Evolutionary conservation across 768 basidiomycete species (phyloP).

Genomic region (Rhodotorula toruloides): DNA sequence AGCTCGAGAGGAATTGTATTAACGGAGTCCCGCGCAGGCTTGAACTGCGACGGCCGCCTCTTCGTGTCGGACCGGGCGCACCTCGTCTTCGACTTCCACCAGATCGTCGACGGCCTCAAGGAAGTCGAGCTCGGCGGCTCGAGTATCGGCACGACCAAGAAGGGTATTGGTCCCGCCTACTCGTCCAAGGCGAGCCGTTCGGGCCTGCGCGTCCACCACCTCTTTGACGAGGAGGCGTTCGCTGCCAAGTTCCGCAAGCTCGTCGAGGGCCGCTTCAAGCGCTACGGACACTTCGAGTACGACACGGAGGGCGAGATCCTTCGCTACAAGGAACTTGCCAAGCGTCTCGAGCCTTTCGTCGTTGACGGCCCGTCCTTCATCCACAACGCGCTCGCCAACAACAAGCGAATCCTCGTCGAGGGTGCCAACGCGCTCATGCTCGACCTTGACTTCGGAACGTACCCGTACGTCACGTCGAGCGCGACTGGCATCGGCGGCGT

Average conservation of each 20-base stretch:
- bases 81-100: constrained; percentile 98
- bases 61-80: constrained; percentile 95
- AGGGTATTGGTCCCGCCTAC: constrained; percentile 97
- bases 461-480: constrained; percentile 94
- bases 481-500: constrained; percentile 91
- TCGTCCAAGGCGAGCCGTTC: constrained; percentile 95
- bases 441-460: constrained; percentile 95
- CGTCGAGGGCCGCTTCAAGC: constrained; percentile 95
- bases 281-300: constrained; percentile 95
- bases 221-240: constrained; percentile 64
- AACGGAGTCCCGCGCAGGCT: constrained; percentile 58
- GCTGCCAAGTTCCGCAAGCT: constrained; percentile 86
- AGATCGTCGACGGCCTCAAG: constrained; percentile 97
- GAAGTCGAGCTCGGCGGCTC: constrained; percentile 88
- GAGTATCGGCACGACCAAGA: constrained; percentile 90
- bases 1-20: background rate
- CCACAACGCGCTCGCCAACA: constrained; percentile 66
- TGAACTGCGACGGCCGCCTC: constrained; percentile 74
- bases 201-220: constrained; percentile 90
- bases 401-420: constrained; percentile 83
- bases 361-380: constrained; percentile 80
- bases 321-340: constrained; percentile 83
- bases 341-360: constrained; percentile 78
- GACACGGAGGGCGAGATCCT: constrained; percentile 94
- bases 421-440: constrained; percentile 99